Base-by-base conservation (phyloP, 371 early-diverging fungal genomes). In the Syncephalastrum contaminatum region DNA sequence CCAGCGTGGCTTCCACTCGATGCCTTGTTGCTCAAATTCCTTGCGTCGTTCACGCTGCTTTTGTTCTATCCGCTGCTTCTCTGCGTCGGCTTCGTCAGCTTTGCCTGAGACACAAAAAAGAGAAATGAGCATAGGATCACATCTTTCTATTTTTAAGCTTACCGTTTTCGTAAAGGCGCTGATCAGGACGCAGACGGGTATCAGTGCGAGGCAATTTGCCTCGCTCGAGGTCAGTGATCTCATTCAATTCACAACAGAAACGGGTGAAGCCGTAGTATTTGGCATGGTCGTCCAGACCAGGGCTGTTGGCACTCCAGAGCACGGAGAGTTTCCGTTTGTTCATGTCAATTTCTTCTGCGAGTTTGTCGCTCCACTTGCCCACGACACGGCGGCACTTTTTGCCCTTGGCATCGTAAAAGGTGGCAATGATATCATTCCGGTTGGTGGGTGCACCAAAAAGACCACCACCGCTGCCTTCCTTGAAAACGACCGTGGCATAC, bases 161-260 rank as follows among this genome's bases (percentile, higher is more conserved):
- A 30, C 95, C 96, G 52, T 88, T 69, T 63, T 90, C 93, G 71
- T 86, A 85, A 16, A 88, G 60, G 14, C 89, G 70, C 72, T 96
- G 95, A 68, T 97, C 97, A 4, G 96, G 89, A 6, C 97, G 85
- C 62, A 83, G 84, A 19, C 97, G 78, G 3, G 95, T 90, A 65
- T 97, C 97, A 1, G 97, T 95, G 48, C 61, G 80, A 16, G 96
- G 96, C 42, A 96, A 46, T 43, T 75, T 62, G 6, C 68, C 72
- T 21, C 64, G 67, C 30, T 86, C 86, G 4, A 86, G 70, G 10
- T 73, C 63, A 13, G 82, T 80, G 21, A 91, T 67, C 63, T 91
- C 94, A 61, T 95, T 95, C 18, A 95, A 63, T 51, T 93, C 90
- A 52, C 90, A 85, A 4, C 94, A 82, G 53, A 89, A 95, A 43